Conservation (phyloP, 805 yeast species). For the Huiozyma sinensis region DNA sequence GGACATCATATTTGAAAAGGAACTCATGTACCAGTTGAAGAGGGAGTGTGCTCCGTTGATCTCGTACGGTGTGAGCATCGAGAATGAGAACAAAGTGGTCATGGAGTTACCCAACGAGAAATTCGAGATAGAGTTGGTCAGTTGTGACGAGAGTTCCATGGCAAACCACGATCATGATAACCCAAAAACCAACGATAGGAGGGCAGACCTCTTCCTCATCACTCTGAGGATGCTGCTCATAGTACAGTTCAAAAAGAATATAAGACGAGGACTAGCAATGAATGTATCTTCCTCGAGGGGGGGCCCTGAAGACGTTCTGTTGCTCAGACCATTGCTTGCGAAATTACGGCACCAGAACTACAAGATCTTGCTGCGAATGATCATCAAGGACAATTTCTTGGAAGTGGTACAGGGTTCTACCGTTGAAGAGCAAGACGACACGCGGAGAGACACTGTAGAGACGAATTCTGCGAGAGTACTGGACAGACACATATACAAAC, state of each 20-base stretch:
- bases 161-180: conserved; percentile 32
- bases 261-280: conserved; percentile 18
- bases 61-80: conserved; percentile 57
- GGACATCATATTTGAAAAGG: conserved; percentile 76
- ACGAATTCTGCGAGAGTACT: background rate
- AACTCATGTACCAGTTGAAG: conserved; percentile 64
- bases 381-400: conserved; percentile 18
- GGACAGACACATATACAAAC: conserved; percentile 17
- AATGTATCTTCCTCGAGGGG: conserved; percentile 1
- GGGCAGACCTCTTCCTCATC: conserved; percentile 28
- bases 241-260: conserved; percentile 31
- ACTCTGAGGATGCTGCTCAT: conserved; percentile 29
- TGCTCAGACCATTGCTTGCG: conserved; percentile 26
- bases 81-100: conserved; percentile 50
- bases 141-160: conserved; percentile 28
- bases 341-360: conserved; percentile 26
- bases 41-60: conserved; percentile 65
- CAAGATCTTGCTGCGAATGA: conserved; percentile 17
- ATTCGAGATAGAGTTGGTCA: conserved; percentile 60
- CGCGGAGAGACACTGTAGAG: background rate
- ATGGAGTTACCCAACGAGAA: conserved; percentile 56
- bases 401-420: conserved; percentile 13
- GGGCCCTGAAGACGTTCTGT: conserved; percentile 12
- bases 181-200: conserved; percentile 32
- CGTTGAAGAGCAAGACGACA: conserved; percentile 1